phyloP scores from a whole-genome alignment of 2,329 filamentous ascomycete species.

The Neurospora sp. region DNA sequence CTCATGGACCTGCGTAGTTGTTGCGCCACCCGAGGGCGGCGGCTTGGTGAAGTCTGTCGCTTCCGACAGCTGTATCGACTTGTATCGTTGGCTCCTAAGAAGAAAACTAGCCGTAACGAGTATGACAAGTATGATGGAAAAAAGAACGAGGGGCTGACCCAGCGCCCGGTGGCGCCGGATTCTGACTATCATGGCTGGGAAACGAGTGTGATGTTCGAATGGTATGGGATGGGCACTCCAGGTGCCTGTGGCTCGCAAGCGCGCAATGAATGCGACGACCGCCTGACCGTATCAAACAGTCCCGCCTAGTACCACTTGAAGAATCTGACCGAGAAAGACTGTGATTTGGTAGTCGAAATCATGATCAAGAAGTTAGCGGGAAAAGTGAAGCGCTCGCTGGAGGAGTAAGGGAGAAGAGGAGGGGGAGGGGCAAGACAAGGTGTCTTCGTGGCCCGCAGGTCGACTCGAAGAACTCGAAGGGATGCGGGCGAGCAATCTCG shows the following conservation, averaged over 20 bases:
- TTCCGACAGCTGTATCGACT: not conserved
- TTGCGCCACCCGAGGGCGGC: not conserved
- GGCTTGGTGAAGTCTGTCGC: not conserved
- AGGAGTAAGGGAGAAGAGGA: not conserved
- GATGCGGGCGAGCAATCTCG: not conserved
- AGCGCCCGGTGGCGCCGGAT: not conserved
- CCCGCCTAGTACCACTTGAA: not conserved
- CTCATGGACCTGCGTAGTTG: not conserved
- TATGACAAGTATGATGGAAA: not conserved
- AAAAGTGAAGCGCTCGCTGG: not conserved
- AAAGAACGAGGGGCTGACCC: not conserved
- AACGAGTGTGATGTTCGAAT: not conserved
- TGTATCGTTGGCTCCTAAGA: not conserved
- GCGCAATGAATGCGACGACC: not conserved
- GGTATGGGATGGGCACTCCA: not conserved
- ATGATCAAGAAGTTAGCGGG: not conserved
- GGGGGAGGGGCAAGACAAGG: not conserved
- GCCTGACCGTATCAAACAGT: not conserved
- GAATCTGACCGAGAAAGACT: not conserved
- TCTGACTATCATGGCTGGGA: not conserved
- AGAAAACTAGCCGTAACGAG: not conserved
- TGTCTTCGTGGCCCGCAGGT: not conserved
- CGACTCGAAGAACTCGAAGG: not conserved
- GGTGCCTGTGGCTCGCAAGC: conserved; percentile 1
- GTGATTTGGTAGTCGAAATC: not conserved